phyloP scores from a whole-genome alignment of 2,329 filamentous ascomycete genomes.

The Ambrosiella xylebori region DNA sequence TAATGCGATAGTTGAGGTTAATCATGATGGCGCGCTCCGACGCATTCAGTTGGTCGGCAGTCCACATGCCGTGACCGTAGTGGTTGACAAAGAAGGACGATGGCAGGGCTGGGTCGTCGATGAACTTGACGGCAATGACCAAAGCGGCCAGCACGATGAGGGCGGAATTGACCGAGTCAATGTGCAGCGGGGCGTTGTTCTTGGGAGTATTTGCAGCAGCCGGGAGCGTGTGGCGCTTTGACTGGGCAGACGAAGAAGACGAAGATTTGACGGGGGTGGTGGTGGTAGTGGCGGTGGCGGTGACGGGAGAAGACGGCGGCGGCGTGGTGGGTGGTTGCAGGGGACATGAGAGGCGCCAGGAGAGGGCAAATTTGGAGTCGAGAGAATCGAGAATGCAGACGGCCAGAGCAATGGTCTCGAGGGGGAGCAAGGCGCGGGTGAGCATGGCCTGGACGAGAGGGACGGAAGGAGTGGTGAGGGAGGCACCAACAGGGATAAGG shows the following conservation, averaged over 20 bases:
- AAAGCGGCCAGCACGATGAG: slow-evolving; percentile 45
- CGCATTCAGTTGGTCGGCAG: slow-evolving; percentile 42
- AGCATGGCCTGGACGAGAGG: slow-evolving; percentile 43
- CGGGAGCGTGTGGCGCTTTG: slow-evolving; percentile 33
- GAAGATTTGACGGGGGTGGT: slow-evolving; percentile 12
- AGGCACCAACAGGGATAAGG: slow-evolving; percentile 46
- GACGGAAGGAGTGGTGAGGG: slow-evolving; percentile 39
- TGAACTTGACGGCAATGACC: slow-evolving; percentile 48
- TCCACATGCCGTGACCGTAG: slow-evolving; percentile 42
- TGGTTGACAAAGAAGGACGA: slow-evolving; percentile 34
- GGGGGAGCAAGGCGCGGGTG: slow-evolving; percentile 36
- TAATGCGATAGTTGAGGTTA: slow-evolving; percentile 43
- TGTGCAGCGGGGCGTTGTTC: slow-evolving; percentile 28
- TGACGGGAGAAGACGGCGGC: not conserved
- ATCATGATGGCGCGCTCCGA: slow-evolving; percentile 49
- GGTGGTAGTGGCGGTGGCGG: slow-evolving; percentile 11
- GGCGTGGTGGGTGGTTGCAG: slow-evolving; percentile 19
- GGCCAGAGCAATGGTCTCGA: slow-evolving; percentile 45
- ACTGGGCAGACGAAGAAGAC: slow-evolving; percentile 2
- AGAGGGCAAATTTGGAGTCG: slow-evolving; percentile 42
- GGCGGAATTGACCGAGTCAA: slow-evolving; percentile 44
- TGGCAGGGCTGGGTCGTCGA: slow-evolving; percentile 38
- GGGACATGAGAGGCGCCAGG: slow-evolving; percentile 44
- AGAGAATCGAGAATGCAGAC: slow-evolving; percentile 51
- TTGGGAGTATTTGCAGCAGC: slow-evolving; percentile 19